These are phyloP conservation scores for Teratosphaeria viscida DNA, from an alignment of 2,329 filamentous ascomycete genomes.

Conservation along the genomic window DNA sequence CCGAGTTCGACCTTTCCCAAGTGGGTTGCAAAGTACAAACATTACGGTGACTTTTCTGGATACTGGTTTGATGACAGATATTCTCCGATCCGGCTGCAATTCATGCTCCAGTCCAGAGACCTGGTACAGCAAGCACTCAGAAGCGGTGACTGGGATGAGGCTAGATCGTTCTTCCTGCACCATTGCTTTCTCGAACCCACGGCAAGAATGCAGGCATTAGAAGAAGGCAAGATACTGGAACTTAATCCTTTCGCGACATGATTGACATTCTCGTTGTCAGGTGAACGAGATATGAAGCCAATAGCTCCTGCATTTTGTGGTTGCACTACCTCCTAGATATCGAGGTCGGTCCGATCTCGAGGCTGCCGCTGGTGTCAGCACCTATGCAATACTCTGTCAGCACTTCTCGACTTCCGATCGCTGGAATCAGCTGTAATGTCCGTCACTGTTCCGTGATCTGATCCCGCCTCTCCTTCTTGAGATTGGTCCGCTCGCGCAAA, in stretches of 20 bases:
- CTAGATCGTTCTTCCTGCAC: neutral
- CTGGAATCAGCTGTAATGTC: too few relatives aligned
- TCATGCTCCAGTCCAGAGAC: neutral
- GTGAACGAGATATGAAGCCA: too few relatives aligned
- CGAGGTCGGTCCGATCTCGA: too few relatives aligned
- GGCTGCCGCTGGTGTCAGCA: too few relatives aligned
- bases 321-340: too few relatives aligned
- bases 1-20: neutral
- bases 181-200: neutral
- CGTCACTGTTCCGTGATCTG: too few relatives aligned
- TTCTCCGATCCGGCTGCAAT: neutral
- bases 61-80: neutral
- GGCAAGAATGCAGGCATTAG: neutral
- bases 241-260: neutral
- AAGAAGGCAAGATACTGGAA: neutral
- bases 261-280: neutral
- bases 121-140: slow-evolving; percentile 1
- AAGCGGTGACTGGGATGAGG: neutral
- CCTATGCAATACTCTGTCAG: too few relatives aligned
- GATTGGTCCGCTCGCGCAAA: too few relatives aligned
- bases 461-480: too few relatives aligned
- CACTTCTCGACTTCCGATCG: too few relatives aligned
- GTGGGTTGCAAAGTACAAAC: slow-evolving; percentile 1
- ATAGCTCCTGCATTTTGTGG: too few relatives aligned
- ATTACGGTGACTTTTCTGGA: neutral